Percentiles rank a stretch among this genome's conserved stretches.
phyloP scores from a whole-genome alignment of 2,329 filamentous ascomycete genomes.

The Fusarium praegraminearum region DNA sequence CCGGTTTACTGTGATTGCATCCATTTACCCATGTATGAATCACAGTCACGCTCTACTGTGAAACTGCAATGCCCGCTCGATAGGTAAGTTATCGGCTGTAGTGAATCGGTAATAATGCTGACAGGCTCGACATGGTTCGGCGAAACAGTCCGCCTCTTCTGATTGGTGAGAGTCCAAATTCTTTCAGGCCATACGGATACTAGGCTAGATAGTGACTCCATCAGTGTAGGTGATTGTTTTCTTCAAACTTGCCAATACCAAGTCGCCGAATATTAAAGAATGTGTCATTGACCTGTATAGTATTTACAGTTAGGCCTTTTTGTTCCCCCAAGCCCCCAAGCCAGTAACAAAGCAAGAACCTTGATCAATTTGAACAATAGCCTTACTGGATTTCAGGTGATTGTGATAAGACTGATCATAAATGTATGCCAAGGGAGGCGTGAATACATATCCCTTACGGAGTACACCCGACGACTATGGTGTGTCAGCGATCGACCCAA shows the following conservation, averaged over 20 bases:
- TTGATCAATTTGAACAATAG: slow-evolving; percentile 19
- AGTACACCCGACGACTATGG: too few species aligned
- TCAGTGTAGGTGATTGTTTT: slow-evolving; percentile 18
- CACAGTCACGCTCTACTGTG: neutral
- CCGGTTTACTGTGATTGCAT: neutral
- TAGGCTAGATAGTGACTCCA: slow-evolving; percentile 35
- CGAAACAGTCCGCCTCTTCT: neutral
- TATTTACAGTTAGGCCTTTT: slow-evolving; percentile 7
- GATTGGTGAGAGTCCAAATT: neutral
- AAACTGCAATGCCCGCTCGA: neutral
- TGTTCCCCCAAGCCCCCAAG: slow-evolving; percentile 1
- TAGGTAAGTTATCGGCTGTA: neutral
- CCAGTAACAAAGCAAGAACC: neutral
- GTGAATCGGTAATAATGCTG: slow-evolving; percentile 6
- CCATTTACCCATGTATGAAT: neutral
- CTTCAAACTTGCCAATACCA: slow-evolving; percentile 30
- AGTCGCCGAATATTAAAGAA: slow-evolving; percentile 43
- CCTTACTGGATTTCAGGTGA: slow-evolving; percentile 14
- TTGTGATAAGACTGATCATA: slow-evolving; percentile 29
- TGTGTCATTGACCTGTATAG: slow-evolving; percentile 31
- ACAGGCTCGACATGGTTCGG: neutral
- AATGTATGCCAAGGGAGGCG: neutral
- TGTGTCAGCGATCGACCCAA: neutral
- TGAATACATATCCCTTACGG: neutral
- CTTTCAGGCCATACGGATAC: slow-evolving; percentile 12